phyloP scores from a whole-genome alignment of 331 rosid genomes.

The Malus hybrid region DNA sequence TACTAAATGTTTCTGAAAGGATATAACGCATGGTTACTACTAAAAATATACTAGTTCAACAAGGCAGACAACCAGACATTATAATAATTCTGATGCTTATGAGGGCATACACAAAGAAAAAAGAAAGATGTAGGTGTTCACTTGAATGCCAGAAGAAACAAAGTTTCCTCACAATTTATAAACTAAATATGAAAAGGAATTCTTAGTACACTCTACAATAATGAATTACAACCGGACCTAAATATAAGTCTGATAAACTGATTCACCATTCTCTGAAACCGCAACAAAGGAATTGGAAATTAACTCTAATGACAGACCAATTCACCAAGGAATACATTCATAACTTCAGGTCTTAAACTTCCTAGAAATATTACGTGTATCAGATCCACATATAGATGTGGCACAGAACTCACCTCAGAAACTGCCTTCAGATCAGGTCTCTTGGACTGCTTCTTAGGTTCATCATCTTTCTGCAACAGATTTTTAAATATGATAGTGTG shows the following conservation, averaged over 20 bases:
- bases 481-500: not conserved
- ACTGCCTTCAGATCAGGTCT: slow-evolving; percentile 10
- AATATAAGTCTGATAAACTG: not conserved
- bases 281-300: not conserved
- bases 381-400: not conserved
- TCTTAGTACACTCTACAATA: not conserved
- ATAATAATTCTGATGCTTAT: not conserved
- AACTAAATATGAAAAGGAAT: not conserved
- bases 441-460: not conserved
- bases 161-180: not conserved
- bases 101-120: not conserved
- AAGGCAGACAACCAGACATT: not conserved
- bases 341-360: not conserved
- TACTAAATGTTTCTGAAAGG: not conserved
- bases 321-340: not conserved
- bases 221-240: not conserved
- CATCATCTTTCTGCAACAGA: not conserved
- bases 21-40: not conserved
- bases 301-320: not conserved
- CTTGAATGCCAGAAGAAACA: not conserved
- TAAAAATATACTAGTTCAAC: not conserved
- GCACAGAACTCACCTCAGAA: slow-evolving; percentile 4
- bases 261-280: not conserved
- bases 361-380: not conserved
- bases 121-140: not conserved